Base-by-base conservation (phyloP, 108 stramenopile genomes). In the Epithemia pelagica region DNA sequence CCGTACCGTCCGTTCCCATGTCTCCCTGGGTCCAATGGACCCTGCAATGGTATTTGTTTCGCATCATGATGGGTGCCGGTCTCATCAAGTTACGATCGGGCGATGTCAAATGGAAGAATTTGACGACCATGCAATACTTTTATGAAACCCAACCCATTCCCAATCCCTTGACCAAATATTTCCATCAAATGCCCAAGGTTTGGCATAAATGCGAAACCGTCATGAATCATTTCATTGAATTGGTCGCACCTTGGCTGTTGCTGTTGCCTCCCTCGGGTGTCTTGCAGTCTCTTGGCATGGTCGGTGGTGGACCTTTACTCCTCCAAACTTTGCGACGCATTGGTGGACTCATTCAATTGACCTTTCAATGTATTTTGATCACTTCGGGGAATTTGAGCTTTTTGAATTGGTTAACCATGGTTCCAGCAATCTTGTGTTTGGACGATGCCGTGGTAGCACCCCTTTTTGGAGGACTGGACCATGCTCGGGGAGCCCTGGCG, bases 121-220 rank as follows among this genome's bases (percentile, higher is more conserved):
- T 83, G 69, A 82, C 76, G 0, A 67, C 85, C 25, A 87, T 87
- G 85, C 31, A 87, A 46, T 80, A 82, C 30, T 83, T 83, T 69
- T 87, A 87, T 61, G 82, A 87, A 70, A 87, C 85, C 23, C 85
- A 83, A 68, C 85, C 85, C 15, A 76, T 83, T 1, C 85, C 85
- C 2, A 87, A 83, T 75, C 80, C 81, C 1, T 75, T 87, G 62
- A 67, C 80, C 1, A 58, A 62, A 58, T 80, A 82, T 63, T 76
- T 87, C 66, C 85, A 87, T 74, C 69, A 68, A 37, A 74, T 73
- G 71, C 85, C 85, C 1, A 71, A 69, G 32, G 7, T 24, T 22
- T 87, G 82, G 82, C 85, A 87, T 64, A 75, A 70, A 61, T 71
- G 68, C 57, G 85, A 87, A 70, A 78, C 81, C 18, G 61, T 70